Evolutionary conservation across 257 asterid genomes (phyloP), one percentile per base, ranked within the genome.

Genomic region (Gentiana straminea): DNA sequence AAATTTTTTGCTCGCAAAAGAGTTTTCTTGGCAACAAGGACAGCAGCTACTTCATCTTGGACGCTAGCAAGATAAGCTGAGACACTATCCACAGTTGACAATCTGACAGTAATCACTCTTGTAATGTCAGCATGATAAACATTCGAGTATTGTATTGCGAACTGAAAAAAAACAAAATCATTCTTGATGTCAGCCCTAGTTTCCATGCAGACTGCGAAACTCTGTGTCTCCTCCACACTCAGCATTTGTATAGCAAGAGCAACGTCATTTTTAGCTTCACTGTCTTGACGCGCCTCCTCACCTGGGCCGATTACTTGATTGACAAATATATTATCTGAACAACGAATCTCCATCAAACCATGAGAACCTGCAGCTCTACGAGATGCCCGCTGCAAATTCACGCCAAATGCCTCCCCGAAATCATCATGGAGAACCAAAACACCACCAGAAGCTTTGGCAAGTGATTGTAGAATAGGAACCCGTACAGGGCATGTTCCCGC

Each of bases 381-480:
- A 51, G 97, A 82, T 58, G 97, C 97, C 69, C 95, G 78, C 83
- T 89, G 97, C 81, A 89, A 76, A 72, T 89, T 89, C 68, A 89
- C 95, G 62, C 97, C 97, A 77, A 86, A 89, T 52, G 97, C 97
- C 79, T 89, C 95, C 51, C 97, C 97, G 68, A 89, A 89, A 69
- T 89, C 97, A 62, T 89, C 97, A 32, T 89, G 97, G 56, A 86
- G 86, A 72, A 86, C 68, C 54, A 89, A 67, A 59, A 84, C 84
- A 62, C 95, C 97, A 48, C 97, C 97, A 33, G 95, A 81, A 59
- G 86, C 81, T 72, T 86, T 86, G 34, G 97, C 89, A 68, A 89
- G 93, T 58, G 95, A 90, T 49, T 75, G 97, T 67, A 89, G 67
- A 49, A 89, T 65, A 65, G 90, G 86, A 69, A 80, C 86, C 59